phyloP scores from a whole-genome alignment of 2,329 filamentous ascomycete species.

The Chaetomiaceae sp. region DNA sequence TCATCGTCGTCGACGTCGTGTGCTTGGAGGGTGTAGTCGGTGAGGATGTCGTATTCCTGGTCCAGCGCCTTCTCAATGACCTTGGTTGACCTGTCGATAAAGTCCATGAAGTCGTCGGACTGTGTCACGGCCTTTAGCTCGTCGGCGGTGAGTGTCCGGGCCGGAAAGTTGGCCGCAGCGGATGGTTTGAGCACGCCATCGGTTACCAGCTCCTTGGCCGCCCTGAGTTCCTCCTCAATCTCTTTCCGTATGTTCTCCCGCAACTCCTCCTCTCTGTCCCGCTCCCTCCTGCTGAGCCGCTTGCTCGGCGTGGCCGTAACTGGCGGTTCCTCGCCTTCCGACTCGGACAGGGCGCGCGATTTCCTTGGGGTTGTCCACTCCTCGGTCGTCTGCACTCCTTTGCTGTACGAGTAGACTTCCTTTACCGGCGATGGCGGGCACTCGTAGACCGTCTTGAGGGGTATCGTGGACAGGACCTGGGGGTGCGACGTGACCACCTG shows the following conservation, averaged over 20 bases:
- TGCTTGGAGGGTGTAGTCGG: conserved; percentile 84
- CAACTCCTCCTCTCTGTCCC: conserved; percentile 83
- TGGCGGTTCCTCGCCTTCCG: conserved; percentile 57
- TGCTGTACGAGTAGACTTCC: conserved; percentile 94
- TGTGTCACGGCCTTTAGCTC: conserved; percentile 87
- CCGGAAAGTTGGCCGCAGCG: conserved; percentile 61
- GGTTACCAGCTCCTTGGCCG: conserved; percentile 57
- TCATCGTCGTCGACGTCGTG: conserved; percentile 76
- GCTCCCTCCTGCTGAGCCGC: conserved; percentile 70
- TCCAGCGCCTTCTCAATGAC: conserved; percentile 94
- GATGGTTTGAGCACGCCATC: conserved; percentile 45
- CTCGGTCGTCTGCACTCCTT: conserved; percentile 87
- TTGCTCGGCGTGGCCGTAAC: conserved; percentile 60
- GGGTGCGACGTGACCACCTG: conserved; percentile 40
- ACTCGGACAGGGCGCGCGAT: conserved; percentile 52
- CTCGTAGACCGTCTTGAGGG: conserved; percentile 75
- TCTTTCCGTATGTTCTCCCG: conserved; percentile 79
- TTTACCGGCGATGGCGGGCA: conserved; percentile 69
- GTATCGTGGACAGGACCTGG: conserved; percentile 69
- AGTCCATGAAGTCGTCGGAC: conserved; percentile 90
- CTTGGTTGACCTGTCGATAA: conserved; percentile 92
- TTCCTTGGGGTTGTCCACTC: conserved; percentile 59
- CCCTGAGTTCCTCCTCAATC: conserved; percentile 86
- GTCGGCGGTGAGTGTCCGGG: conserved; percentile 73
- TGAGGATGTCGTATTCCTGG: conserved; percentile 92